phyloP scores from a whole-genome alignment of 164 flowering plant species.

The Vitis riparia region DNA sequence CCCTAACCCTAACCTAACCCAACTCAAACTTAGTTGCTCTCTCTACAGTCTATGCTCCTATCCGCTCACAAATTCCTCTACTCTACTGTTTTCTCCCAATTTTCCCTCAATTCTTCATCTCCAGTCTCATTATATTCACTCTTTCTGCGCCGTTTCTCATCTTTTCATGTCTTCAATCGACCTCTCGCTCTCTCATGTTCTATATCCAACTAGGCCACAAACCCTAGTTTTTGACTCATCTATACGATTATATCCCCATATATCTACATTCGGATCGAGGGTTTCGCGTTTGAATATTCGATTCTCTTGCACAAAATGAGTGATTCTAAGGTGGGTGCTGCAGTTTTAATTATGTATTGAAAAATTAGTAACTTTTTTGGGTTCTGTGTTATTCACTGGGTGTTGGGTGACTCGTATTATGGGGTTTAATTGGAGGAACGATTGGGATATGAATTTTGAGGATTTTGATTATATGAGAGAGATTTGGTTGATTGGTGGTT shows the following conservation, averaged over 20 bases:
- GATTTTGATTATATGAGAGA: background rate
- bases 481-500: background rate
- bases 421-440: background rate
- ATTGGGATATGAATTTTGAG: background rate
- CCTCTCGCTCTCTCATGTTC: conserved; percentile 11
- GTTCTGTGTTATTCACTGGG: background rate
- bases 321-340: conserved; percentile 24
- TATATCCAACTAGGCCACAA: conserved; percentile 22
- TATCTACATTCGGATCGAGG: conserved; percentile 5
- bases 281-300: background rate
- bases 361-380: background rate
- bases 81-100: no score
- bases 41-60: no score
- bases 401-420: background rate
- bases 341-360: background rate
- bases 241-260: background rate
- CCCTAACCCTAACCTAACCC: no score
- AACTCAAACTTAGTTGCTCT: no score
- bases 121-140: conserved; percentile 22
- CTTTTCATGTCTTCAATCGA: conserved; percentile 42
- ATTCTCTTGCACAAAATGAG: conserved; percentile 22
- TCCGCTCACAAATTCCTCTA: no score
- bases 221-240: conserved; percentile 14
- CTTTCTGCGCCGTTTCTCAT: conserved; percentile 14
- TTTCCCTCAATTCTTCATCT: no score